phyloP scores from a whole-genome alignment of 73 alveolate genomes.

The Paramecium biaurelia region DNA sequence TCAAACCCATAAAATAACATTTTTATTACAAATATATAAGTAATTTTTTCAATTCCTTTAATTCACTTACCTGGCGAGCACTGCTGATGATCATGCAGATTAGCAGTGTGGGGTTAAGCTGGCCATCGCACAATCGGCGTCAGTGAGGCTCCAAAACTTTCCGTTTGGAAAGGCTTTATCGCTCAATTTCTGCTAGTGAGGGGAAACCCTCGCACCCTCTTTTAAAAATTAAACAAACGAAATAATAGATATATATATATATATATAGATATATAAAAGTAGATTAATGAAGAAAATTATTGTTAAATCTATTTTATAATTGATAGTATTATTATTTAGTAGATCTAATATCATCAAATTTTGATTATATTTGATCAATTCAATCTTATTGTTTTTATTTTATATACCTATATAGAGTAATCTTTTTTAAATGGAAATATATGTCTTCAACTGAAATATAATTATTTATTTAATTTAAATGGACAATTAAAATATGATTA shows the following conservation, averaged over 20 bases:
- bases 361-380: no score
- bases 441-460: neutral
- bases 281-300: neutral
- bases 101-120: slow-evolving; percentile 56
- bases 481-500: neutral
- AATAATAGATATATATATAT: neutral
- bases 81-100: slow-evolving; percentile 53
- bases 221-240: slow-evolving; percentile 16
- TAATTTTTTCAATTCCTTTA: neutral
- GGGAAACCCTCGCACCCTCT: slow-evolving; percentile 58
- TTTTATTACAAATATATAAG: neutral
- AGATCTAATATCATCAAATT: neutral
- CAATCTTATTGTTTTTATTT: no score
- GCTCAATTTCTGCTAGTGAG: slow-evolving; percentile 63
- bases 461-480: neutral
- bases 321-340: no score
- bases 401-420: neutral
- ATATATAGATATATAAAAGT: neutral
- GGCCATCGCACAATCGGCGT: slow-evolving; percentile 61
- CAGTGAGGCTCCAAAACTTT: slow-evolving; percentile 58
- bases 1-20: slow-evolving; percentile 28
- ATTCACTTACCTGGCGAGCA: slow-evolving; percentile 59
- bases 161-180: slow-evolving; percentile 63
- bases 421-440: neutral
- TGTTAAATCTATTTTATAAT: no score